Evolutionary conservation across 148 eudicot species (phyloP).

Genomic region (Rhododendron williamsianum): DNA sequence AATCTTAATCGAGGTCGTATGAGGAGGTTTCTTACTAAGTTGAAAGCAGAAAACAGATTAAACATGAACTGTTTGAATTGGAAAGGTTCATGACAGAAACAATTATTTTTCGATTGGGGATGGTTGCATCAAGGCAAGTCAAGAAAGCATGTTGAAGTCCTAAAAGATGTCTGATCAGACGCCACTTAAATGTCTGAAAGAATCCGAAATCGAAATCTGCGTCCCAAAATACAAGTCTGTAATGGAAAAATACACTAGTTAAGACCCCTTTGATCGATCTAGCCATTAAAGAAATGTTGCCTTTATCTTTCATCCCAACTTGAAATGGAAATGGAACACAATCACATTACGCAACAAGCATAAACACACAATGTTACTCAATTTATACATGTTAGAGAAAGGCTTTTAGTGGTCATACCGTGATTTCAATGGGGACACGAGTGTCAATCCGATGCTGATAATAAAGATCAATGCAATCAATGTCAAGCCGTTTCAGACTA

Average conservation of each 20-base stretch:
- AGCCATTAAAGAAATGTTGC: background rate
- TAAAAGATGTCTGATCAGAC: background rate
- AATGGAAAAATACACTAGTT: background rate
- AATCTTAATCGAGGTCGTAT: background rate
- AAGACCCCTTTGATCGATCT: too few relatives aligned
- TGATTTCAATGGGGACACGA: constrained; percentile 12
- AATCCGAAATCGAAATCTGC: too few relatives aligned
- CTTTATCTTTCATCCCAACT: background rate
- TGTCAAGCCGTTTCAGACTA: constrained; percentile 11
- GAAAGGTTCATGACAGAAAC: background rate
- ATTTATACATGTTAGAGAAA: background rate
- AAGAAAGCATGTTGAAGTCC: background rate
- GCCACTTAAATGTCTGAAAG: background rate
- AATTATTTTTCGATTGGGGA: background rate
- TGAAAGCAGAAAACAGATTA: background rate
- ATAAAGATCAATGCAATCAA: constrained; percentile 7
- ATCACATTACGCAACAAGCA: background rate
- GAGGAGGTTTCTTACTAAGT: too few relatives aligned
- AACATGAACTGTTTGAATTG: background rate
- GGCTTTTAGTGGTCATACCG: constrained; percentile 4
- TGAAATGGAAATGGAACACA: background rate
- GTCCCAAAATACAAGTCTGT: background rate
- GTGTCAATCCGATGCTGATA: constrained; percentile 11
- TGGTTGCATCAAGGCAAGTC: background rate
- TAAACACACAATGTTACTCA: background rate